phyloP scores from a whole-genome alignment of 495 filamentous ascomycete species.

The Endocarpon pusillum region DNA sequence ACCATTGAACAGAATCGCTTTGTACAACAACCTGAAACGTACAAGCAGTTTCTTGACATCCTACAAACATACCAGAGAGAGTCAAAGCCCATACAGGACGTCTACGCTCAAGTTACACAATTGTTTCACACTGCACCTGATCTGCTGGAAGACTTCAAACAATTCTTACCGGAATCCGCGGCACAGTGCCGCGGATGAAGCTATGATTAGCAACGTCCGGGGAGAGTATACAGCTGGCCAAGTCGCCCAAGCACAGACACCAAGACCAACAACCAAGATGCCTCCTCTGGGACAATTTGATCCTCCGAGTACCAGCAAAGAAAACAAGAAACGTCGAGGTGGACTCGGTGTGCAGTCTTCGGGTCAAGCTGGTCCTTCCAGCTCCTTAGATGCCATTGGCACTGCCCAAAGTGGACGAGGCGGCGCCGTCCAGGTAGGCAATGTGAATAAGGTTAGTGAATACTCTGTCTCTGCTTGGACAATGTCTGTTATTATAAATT shows the following conservation, averaged over 20 bases:
- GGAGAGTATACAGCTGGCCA: constrained; percentile 27
- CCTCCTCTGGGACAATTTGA: constrained; percentile 93
- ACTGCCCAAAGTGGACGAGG: constrained; percentile 19
- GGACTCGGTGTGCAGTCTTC: constrained; percentile 20
- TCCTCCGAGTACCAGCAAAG: constrained; percentile 45
- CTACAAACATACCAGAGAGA: constrained; percentile 97
- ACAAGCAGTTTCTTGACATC: constrained; percentile 98
- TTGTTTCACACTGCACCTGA: constrained; percentile 91
- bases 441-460: constrained; percentile 32
- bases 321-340: constrained; percentile 62
- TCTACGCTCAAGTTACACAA: constrained; percentile 91
- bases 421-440: constrained; percentile 21
- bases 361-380: constrained; percentile 16
- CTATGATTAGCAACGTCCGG: constrained; percentile 41
- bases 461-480: constrained; percentile 1
- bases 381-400: constrained; percentile 15
- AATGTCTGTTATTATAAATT: constrained; percentile 1
- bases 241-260: constrained; percentile 28
- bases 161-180: constrained; percentile 93
- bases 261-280: constrained; percentile 49
- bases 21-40: constrained; percentile 86
- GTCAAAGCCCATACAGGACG: constrained; percentile 95
- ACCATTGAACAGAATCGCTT: constrained; percentile 72
- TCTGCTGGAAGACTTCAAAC: constrained; percentile 95
- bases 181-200: constrained; percentile 61